A percentile compares a stretch with the other conserved stretches of the same genome.
Evolutionary conservation across 257 asterid genomes (phyloP).

Genomic region (Solanum piurae): DNA sequence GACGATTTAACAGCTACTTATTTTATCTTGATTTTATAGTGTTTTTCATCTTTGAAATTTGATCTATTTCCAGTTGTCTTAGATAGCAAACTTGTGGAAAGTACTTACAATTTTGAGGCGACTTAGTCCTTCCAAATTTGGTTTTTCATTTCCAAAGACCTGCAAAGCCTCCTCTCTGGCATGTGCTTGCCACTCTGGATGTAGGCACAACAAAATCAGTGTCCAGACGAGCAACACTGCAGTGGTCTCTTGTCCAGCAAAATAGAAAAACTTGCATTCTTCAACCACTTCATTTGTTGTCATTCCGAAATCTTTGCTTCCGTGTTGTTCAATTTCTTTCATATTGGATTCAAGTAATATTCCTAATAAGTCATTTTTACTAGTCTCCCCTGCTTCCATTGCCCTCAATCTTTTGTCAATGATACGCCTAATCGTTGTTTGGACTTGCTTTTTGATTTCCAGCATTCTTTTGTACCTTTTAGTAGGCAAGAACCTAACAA

Average conservation of each 20-base stretch:
- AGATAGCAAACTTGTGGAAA: not conserved
- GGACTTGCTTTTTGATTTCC: constrained; percentile 1
- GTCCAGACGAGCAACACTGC: constrained; percentile 44
- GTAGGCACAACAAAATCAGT: constrained; percentile 17
- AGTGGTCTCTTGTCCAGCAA: constrained; percentile 53
- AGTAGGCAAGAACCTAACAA: constrained; percentile 30
- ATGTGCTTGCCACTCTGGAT: constrained; percentile 20
- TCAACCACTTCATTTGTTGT: constrained; percentile 10
- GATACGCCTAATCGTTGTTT: constrained; percentile 7
- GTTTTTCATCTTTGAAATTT: too few relatives aligned
- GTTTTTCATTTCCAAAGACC: constrained; percentile 14
- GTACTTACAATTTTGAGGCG: constrained; percentile 21
- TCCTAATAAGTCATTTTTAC: not conserved
- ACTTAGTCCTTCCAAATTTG: constrained; percentile 13
- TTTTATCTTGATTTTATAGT: too few relatives aligned
- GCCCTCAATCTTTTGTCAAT: constrained; percentile 24
- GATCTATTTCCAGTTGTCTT: too few relatives aligned
- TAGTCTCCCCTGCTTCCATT: constrained; percentile 5
- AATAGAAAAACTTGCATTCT: constrained; percentile 45
- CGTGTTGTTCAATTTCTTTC: constrained; percentile 2
- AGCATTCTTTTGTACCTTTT: constrained; percentile 18
- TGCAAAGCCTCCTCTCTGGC: constrained; percentile 26
- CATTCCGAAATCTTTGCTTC: constrained; percentile 3
- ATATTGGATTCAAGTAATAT: constrained; percentile 8
- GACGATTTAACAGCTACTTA: too few relatives aligned